Evolutionary conservation across 2,329 filamentous ascomycete genomes (phyloP), one percentile per base, ranked within the genome.

Genomic region (Fusarium pseudonygamai): DNA sequence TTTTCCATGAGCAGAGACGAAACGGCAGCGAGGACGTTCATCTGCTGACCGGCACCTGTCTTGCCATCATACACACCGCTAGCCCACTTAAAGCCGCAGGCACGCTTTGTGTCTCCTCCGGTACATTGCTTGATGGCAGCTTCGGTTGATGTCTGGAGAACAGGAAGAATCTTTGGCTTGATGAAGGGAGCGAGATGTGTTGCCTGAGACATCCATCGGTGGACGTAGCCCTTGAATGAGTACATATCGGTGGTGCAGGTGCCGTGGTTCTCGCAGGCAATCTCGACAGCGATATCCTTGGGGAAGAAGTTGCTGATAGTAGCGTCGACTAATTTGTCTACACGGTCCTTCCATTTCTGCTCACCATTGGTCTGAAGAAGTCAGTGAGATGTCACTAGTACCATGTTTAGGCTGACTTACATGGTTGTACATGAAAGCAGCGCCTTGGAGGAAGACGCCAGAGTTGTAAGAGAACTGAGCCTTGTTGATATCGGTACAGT

Each of bases 191-290:
- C 88, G 36, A 91, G 74, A 67, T 88, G 83, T 7, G 86, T 84
- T 6, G 86, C 84, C 47, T 85, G 82, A 13, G 86, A 86, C 73
- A 91, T 85, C 86, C 88, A 90, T 28, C 87, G 85, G 40, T 87
- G 83, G 28, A 92, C 80, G 56, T 90, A 87, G 20, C 88, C 90
- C 76, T 92, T 91, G 84, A 91, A 92, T 11, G 88, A 87, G 64
- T 87, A 82, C 81, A 92, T 90, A 73, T 93, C 92, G 47, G 86
- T 86, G 72, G 89, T 89, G 82, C 92, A 93, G 7, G 83, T 87
- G 39, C 76, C 77, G 11, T 83, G 82, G 46, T 77, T 75, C 73
- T 92, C 90, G 80, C 92, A 93, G 11, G 89, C 85, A 24, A 86
- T 81, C 78, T 93, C 91, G 49, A 84, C 86, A 77, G 92, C 88